phyloP scores from a whole-genome alignment of 805 yeast genomes.

The Maudiozyma turicensis region DNA sequence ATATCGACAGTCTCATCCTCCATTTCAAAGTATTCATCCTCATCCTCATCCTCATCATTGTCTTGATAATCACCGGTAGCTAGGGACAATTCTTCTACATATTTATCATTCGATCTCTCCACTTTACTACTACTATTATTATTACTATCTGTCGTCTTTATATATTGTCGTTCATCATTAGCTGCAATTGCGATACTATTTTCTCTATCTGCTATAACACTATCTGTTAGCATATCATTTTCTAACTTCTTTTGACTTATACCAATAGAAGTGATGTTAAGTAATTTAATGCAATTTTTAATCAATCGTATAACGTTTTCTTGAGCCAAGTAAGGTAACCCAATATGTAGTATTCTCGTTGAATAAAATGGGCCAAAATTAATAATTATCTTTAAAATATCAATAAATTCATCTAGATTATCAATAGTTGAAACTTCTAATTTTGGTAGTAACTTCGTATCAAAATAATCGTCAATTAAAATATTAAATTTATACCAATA shows the following conservation, averaged over 20 bases:
- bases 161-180: not conserved
- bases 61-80: conserved; percentile 6
- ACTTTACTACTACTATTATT: not conserved
- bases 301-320: not conserved
- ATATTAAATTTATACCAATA: conserved; percentile 13
- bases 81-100: conserved; percentile 11
- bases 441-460: not conserved
- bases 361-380: conserved; percentile 6
- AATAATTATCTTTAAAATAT: conserved; percentile 1
- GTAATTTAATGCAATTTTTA: not conserved
- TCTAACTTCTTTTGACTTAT: conserved; percentile 1
- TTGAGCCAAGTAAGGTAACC: not conserved
- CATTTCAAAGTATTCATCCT: not conserved
- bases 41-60: conserved; percentile 5
- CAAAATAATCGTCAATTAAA: conserved; percentile 1
- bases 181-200: too few species aligned
- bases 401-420: not conserved
- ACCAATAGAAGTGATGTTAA: not conserved
- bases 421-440: not conserved
- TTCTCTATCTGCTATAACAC: conserved; percentile 7
- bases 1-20: not conserved
- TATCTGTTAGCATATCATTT: not conserved
- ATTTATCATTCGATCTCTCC: conserved; percentile 7
- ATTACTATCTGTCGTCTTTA: not conserved
- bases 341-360: not conserved